A percentile compares a stretch with the other conserved stretches of the same genome.
These are phyloP conservation scores for Zalerion maritima DNA, from an alignment of 495 filamentous ascomycete genomes.

Conservation along the genomic window DNA sequence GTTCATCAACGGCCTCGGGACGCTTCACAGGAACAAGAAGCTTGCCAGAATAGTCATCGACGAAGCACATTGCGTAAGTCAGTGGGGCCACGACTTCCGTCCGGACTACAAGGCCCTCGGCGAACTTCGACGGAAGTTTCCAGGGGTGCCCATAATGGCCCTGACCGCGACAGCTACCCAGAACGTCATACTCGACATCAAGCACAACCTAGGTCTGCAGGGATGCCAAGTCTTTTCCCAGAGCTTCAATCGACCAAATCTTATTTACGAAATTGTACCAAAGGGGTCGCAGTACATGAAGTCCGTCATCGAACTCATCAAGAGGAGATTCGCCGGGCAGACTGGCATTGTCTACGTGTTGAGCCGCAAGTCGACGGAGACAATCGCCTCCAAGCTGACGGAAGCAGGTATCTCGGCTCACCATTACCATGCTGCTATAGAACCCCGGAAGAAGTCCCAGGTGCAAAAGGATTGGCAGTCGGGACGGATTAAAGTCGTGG, in stretches of 20 bases:
- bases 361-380: constrained; percentile 69
- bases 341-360: constrained; percentile 93
- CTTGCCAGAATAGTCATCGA: constrained; percentile 92
- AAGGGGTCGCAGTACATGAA: constrained; percentile 40
- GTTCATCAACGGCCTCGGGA: constrained; percentile 44
- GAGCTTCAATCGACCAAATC: constrained; percentile 88
- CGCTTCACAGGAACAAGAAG: constrained; percentile 46
- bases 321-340: constrained; percentile 44
- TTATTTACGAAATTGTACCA: constrained; percentile 65
- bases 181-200: constrained; percentile 81
- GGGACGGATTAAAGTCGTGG: constrained; percentile 69
- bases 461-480: constrained; percentile 73
- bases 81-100: constrained; percentile 98
- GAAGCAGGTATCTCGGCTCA: constrained; percentile 51
- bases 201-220: constrained; percentile 69
- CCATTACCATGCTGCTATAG: constrained; percentile 77
- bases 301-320: constrained; percentile 60
- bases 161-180: constrained; percentile 89
- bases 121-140: constrained; percentile 48
- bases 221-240: constrained; percentile 65
- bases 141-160: constrained; percentile 78
- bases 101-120: constrained; percentile 89
- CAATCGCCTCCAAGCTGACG: constrained; percentile 53
- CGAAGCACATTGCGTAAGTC: constrained; percentile 95
- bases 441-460: constrained; percentile 41